Percentiles rank a stretch among this genome's conserved stretches.
These are phyloP conservation scores for Primulina huaijiensis DNA, from an alignment of 257 asterid genomes.

Conservation along the genomic window DNA sequence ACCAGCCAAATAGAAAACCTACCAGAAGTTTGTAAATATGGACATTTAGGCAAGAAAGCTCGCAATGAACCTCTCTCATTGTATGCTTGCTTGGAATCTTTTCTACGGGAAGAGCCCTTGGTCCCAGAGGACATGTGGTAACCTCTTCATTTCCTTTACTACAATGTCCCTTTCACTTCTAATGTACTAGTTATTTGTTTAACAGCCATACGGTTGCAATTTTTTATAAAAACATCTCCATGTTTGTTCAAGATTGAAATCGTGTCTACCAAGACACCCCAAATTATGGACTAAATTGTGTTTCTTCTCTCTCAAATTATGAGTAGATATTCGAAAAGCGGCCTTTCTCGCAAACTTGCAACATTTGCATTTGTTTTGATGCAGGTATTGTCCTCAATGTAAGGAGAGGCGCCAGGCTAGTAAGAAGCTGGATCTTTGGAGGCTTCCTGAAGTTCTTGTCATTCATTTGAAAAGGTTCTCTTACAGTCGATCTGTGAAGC, in stretches of 20 bases:
- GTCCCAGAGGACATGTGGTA: constrained; percentile 99
- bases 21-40: constrained; percentile 81
- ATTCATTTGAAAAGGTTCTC: constrained; percentile 97
- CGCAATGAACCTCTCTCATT: constrained; percentile 94
- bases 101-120: constrained; percentile 95
- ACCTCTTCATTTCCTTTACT: constrained; percentile 26
- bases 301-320: background rate
- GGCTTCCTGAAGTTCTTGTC: constrained; percentile 98
- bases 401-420: constrained; percentile 98
- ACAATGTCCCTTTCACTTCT: constrained; percentile 23
- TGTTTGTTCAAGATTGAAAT: constrained; percentile 10
- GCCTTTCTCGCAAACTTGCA: background rate
- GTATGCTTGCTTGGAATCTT: constrained; percentile 97
- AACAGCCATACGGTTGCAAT: background rate
- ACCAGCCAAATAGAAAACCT: constrained; percentile 75
- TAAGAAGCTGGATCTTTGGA: constrained; percentile 97
- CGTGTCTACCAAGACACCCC: background rate
- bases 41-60: constrained; percentile 80
- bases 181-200: background rate
- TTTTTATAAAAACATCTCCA: background rate
- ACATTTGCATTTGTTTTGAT: constrained; percentile 22
- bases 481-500: constrained; percentile 96
- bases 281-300: background rate
- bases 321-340: background rate
- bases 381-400: constrained; percentile 97